These are phyloP conservation scores for Boletus subparvulus DNA, from an alignment of 768 basidiomycete genomes.

Conservation along the genomic window DNA sequence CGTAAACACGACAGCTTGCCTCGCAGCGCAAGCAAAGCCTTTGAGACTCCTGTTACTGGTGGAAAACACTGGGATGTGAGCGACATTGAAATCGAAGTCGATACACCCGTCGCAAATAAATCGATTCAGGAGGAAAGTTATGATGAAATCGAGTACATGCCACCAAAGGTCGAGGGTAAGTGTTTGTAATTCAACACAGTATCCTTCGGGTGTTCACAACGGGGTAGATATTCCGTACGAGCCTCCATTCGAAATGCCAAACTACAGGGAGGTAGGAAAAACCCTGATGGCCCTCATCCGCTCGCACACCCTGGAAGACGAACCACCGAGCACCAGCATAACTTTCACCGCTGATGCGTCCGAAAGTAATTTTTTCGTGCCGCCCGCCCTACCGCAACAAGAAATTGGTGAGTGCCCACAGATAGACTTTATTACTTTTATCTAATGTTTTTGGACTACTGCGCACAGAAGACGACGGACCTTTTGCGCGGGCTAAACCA, in stretches of 20 bases:
- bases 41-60: conserved; percentile 65
- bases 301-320: conserved; percentile 36
- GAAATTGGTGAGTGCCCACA: conserved; percentile 24
- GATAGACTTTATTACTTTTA: neutral
- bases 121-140: conserved; percentile 33
- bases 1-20: conserved; percentile 63
- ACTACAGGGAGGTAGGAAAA: conserved; percentile 44
- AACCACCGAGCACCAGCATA: conserved; percentile 13
- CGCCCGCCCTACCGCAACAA: conserved; percentile 15
- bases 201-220: conserved; percentile 2
- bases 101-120: conserved; percentile 21
- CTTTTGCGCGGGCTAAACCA: conserved; percentile 21
- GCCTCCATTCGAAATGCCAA: conserved; percentile 49
- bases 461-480: conserved; percentile 29
- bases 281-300: conserved; percentile 38
- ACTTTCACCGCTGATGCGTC: conserved; percentile 22
- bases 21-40: conserved; percentile 46
- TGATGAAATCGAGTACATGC: conserved; percentile 57
- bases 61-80: conserved; percentile 79
- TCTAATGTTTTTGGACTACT: neutral
- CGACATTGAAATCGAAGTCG: conserved; percentile 46
- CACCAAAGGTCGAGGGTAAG: conserved; percentile 51
- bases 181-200: neutral
- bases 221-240: conserved; percentile 41
- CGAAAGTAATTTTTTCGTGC: conserved; percentile 24